Evolutionary conservation across 257 asterid species (phyloP), one percentile per base, ranked within the genome.

Genomic region (Fraxinus americana): DNA sequence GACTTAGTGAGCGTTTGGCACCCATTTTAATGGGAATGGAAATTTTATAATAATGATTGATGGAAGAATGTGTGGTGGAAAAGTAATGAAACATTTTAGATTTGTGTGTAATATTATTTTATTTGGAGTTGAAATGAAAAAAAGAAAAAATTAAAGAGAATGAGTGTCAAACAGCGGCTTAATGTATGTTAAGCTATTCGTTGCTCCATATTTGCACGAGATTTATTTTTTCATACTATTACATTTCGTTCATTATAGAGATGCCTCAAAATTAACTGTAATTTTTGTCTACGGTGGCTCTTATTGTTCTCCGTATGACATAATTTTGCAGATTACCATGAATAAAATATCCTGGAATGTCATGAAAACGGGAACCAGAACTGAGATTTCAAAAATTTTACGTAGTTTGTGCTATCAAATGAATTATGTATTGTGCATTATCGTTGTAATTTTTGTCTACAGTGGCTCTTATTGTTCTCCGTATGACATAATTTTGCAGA

Each of bases 311-410:
- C 41, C 1, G 52, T 69, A 36, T 48, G 11, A 67, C 35, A 36
- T 65, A 7, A 61, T 71, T 75, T 29, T 67, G 77, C 77, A 76
- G 86, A 77, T 73, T 48, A 48, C 30, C 71, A 71, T 21, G 82
- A 25, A 78, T 34, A 36, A 45, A 54, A 23, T 7, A 57, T 1
- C 25, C 72, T 21, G 48, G 14, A 70, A 36, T 43, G 17, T 36
- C 73, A n/a, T 27, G 23, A 30, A 32, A 68, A 27, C 21, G 1
- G 52, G 52, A 43, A 43, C 52, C 52, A 59, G 54, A 41, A 67
- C 25, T 32, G 36, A 27, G 35, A 23, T 23, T 12, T 27, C 16
- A 10, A 1, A 63, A 11, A 36, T 63, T 63, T 27, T 9, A 59
- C 29, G 69, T 63, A 63, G 69, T 23, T 63, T 63, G 69, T 25